Percentiles rank a stretch among this genome's conserved stretches.
These are phyloP conservation scores for Cudoniella acicularis DNA, from an alignment of 495 filamentous ascomycete species.

Conservation along the genomic window DNA sequence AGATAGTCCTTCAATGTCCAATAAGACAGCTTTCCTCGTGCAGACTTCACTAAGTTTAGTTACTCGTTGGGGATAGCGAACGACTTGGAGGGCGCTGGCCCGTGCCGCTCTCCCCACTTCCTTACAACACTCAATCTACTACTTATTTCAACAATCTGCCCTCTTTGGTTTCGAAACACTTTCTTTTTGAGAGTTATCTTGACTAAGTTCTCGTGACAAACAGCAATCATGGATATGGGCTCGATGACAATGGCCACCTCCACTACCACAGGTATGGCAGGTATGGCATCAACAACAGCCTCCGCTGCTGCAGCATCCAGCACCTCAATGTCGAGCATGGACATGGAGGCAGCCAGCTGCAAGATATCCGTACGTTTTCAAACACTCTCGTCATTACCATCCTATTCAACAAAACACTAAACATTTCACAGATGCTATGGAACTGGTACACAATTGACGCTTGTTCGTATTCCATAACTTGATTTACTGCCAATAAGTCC, in stretches of 20 bases:
- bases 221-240: neutral
- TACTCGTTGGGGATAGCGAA: too few species aligned
- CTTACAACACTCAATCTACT: neutral
- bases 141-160: neutral
- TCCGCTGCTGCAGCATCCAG: neutral
- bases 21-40: neutral
- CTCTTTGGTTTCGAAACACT: neutral
- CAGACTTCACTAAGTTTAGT: neutral
- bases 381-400: neutral
- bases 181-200: neutral
- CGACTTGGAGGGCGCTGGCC: too few species aligned
- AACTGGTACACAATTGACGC: constrained; percentile 71
- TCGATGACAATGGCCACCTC: neutral
- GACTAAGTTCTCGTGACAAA: neutral
- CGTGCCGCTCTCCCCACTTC: neutral
- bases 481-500: too few species aligned
- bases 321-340: neutral
- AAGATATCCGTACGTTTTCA: neutral
- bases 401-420: neutral
- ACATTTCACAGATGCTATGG: constrained; percentile 62
- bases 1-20: neutral
- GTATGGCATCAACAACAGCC: neutral
- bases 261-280: neutral
- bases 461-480: too few species aligned
- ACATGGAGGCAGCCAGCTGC: neutral